phyloP scores from a whole-genome alignment of 2,329 filamentous ascomycete genomes.

The Fusarium palustre region DNA sequence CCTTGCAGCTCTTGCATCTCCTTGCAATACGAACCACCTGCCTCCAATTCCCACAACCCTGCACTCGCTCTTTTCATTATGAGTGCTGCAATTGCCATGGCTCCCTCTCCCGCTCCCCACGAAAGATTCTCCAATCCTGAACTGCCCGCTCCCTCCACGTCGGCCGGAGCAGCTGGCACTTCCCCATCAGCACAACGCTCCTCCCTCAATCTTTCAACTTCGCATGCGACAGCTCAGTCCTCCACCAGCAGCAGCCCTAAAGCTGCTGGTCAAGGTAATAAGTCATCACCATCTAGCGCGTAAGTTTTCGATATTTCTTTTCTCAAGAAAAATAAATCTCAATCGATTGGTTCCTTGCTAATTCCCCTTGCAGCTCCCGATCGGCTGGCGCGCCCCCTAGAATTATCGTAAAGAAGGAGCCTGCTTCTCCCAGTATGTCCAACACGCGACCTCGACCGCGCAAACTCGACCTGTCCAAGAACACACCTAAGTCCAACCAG shows the following conservation, averaged over 20 bases:
- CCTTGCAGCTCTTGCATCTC: constrained; percentile 37
- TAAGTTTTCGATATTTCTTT: constrained; percentile 56
- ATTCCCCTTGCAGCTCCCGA: constrained; percentile 28
- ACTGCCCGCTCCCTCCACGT: constrained; percentile 55
- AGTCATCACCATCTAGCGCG: constrained; percentile 70
- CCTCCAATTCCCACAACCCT: constrained; percentile 34
- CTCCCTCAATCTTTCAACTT: constrained; percentile 51
- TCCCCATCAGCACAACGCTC: constrained; percentile 62
- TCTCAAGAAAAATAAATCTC: not conserved
- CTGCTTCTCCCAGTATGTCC: constrained; percentile 83
- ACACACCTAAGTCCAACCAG: constrained; percentile 63
- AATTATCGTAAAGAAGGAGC: constrained; percentile 97
- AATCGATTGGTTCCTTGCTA: constrained; percentile 28
- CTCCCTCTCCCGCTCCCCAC: constrained; percentile 74
- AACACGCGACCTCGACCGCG: constrained; percentile 80
- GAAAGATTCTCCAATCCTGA: constrained; percentile 70
- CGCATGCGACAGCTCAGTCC: constrained; percentile 60
- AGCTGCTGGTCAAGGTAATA: constrained; percentile 54
- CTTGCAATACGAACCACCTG: constrained; percentile 35
- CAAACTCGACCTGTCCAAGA: constrained; percentile 81
- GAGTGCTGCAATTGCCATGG: constrained; percentile 77
- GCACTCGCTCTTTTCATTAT: constrained; percentile 58
- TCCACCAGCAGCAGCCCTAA: constrained; percentile 68
- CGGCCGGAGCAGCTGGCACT: constrained; percentile 49
- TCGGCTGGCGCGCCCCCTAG: constrained; percentile 69